Conservation (phyloP, 345 rosid species). For the Citrus glauca region DNA sequence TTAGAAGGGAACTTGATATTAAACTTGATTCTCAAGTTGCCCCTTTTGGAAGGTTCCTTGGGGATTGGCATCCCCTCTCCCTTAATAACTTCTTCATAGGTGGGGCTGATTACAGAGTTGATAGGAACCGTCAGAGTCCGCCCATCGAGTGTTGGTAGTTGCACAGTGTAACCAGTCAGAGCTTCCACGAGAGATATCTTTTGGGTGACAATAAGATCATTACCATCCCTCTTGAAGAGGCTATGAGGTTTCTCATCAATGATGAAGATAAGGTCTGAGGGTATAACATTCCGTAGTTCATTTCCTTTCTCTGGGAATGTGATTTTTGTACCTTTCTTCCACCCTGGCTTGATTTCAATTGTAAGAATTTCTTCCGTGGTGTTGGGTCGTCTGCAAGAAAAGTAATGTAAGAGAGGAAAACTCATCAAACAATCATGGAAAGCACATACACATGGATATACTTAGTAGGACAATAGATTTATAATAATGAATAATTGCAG, state of each 20-base stretch:
- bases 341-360: conserved; percentile 78
- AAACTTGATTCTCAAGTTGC: conserved; percentile 81
- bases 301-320: conserved; percentile 81
- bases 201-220: conserved; percentile 62
- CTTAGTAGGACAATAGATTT: neutral
- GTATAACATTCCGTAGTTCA: conserved; percentile 58
- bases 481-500: neutral
- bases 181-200: conserved; percentile 79
- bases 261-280: conserved; percentile 71
- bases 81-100: conserved; percentile 76
- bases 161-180: conserved; percentile 63
- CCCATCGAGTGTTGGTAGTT: conserved; percentile 68
- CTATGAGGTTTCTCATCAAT: conserved; percentile 85
- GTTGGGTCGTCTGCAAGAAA: conserved; percentile 49
- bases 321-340: conserved; percentile 89
- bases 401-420: neutral
- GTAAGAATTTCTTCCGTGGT: conserved; percentile 70
- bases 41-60: conserved; percentile 72
- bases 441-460: neutral
- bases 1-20: conserved; percentile 71
- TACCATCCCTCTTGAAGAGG: conserved; percentile 79
- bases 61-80: conserved; percentile 95
- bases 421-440: neutral
- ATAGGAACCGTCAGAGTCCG: conserved; percentile 51
- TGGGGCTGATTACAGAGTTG: conserved; percentile 52